A percentile compares a stretch with the other conserved stretches of the same genome.
Conservation (phyloP, 148 eudicot genomes). For the Nyssa sinensis region DNA sequence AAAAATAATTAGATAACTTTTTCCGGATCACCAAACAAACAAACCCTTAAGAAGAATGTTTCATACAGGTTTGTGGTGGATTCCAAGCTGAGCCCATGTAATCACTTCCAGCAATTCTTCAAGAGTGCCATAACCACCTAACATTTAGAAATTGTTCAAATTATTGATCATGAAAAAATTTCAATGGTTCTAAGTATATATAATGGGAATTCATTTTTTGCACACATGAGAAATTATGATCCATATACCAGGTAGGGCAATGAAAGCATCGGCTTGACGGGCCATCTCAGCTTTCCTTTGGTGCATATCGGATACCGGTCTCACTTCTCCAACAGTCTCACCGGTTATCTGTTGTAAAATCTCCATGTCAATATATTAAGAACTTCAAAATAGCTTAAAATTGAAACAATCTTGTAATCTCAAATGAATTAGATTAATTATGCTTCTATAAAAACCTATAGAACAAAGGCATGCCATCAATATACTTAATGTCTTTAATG, state of each 20-base stretch:
- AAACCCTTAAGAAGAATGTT: neutral
- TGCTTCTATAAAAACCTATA: too few relatives aligned
- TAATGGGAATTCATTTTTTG: too few relatives aligned
- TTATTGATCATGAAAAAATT: neutral
- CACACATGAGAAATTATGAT: neutral
- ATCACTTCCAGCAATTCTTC: slow-evolving; percentile 93
- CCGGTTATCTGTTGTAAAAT: slow-evolving; percentile 69
- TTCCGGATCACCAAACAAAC: neutral
- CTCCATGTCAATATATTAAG: neutral
- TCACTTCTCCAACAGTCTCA: slow-evolving; percentile 74
- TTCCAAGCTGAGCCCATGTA: slow-evolving; percentile 91
- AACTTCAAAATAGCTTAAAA: neutral
- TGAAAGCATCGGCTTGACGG: slow-evolving; percentile 93
- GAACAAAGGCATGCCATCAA: too few relatives aligned
- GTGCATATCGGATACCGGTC: slow-evolving; percentile 89
- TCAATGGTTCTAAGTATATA: too few relatives aligned
- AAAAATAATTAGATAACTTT: neutral
- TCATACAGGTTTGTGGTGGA: slow-evolving; percentile 87
- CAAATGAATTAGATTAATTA: too few relatives aligned
- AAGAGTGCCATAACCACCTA: slow-evolving; percentile 91
- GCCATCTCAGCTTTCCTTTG: slow-evolving; percentile 99
- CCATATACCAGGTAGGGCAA: slow-evolving; percentile 81
- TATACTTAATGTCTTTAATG: too few relatives aligned
- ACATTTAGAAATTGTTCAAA: neutral
- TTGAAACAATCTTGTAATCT: too few relatives aligned